phyloP scores from a whole-genome alignment of 2,329 filamentous ascomycete species.

The Aspergillus versicolor region DNA sequence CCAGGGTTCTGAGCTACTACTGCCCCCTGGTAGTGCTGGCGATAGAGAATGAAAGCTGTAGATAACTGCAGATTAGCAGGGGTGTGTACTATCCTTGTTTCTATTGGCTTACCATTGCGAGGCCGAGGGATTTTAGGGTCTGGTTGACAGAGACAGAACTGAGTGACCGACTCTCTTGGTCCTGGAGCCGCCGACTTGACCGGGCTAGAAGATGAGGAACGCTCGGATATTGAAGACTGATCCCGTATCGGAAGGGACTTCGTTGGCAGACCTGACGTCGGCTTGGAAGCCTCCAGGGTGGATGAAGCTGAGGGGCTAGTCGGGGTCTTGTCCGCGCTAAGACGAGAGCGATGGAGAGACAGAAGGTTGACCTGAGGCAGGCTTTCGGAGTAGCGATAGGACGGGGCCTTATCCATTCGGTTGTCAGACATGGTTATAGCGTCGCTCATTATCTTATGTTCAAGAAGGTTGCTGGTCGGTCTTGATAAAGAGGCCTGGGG shows the following conservation, averaged over 20 bases:
- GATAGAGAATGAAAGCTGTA: conserved; percentile 94
- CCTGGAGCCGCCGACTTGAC: conserved; percentile 25
- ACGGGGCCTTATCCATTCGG: conserved; percentile 17
- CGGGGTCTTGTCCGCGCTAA: conserved; percentile 22
- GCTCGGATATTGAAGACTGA: conserved; percentile 24
- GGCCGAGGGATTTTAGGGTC: conserved; percentile 70
- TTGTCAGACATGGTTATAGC: conserved; percentile 22
- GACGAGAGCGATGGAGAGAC: conserved; percentile 25
- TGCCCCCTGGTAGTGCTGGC: conserved; percentile 82
- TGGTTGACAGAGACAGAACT: conserved; percentile 68
- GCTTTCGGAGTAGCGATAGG: conserved; percentile 22
- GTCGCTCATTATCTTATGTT: conserved; percentile 45
- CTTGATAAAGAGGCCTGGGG: conserved; percentile 32
- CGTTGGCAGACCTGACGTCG: conserved; percentile 16
- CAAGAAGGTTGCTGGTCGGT: conserved; percentile 36
- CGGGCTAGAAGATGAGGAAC: conserved; percentile 35
- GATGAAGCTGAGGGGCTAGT: conserved; percentile 8
- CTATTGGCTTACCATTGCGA: conserved; percentile 62
- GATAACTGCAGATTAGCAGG: conserved; percentile 36
- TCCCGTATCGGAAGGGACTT: conserved; percentile 26
- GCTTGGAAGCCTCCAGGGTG: conserved; percentile 17
- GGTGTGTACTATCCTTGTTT: not conserved
- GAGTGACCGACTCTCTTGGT: conserved; percentile 44
- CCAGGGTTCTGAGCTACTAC: conserved; percentile 83
- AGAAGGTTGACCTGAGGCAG: conserved; percentile 29